Evolutionary conservation across 768 basidiomycete species (phyloP).

Genomic region (Mycena latifolia): DNA sequence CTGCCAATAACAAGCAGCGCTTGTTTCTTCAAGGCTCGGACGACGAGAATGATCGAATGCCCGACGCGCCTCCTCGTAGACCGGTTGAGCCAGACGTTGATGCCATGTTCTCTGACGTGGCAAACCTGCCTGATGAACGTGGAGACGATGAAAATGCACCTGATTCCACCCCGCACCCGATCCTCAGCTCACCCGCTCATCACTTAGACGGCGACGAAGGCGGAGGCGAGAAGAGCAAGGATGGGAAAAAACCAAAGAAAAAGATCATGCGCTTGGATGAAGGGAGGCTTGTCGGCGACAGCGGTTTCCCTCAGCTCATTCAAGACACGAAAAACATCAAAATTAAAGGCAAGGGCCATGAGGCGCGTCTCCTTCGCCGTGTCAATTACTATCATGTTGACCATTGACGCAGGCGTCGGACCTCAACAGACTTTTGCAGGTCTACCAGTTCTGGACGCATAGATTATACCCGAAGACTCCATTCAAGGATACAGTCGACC

Average conservation of each 20-base stretch:
- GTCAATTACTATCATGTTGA: constrained; percentile 1
- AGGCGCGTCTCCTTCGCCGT: constrained; percentile 62
- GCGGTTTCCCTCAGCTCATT: constrained; percentile 86
- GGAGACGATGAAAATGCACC: constrained; percentile 46
- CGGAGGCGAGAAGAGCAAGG: constrained; percentile 39
- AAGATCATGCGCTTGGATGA: constrained; percentile 79
- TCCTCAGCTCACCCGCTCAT: constrained; percentile 62
- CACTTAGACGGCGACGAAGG: constrained; percentile 43
- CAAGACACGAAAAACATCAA: constrained; percentile 83
- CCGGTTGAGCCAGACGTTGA: constrained; percentile 55
- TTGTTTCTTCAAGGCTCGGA: constrained; percentile 76
- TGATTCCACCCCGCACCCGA: constrained; percentile 56
- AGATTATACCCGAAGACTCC: constrained; percentile 90
- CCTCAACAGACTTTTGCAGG: constrained; percentile 80
- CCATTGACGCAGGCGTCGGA: constrained; percentile 73
- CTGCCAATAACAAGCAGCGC: constrained; percentile 27
- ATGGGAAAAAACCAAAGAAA: constrained; percentile 59
- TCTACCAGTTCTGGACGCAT: constrained; percentile 97
- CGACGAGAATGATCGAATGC: constrained; percentile 53
- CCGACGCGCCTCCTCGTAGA: constrained; percentile 37
- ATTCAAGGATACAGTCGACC: constrained; percentile 87
- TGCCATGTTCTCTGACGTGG: constrained; percentile 53
- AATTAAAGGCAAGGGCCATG: constrained; percentile 91
- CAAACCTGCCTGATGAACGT: constrained; percentile 45
- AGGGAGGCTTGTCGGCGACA: constrained; percentile 74